Evolutionary conservation across 495 filamentous ascomycete genomes (phyloP), one percentile per base, ranked within the genome.

Genomic region (Aspergillus nanangensis): DNA sequence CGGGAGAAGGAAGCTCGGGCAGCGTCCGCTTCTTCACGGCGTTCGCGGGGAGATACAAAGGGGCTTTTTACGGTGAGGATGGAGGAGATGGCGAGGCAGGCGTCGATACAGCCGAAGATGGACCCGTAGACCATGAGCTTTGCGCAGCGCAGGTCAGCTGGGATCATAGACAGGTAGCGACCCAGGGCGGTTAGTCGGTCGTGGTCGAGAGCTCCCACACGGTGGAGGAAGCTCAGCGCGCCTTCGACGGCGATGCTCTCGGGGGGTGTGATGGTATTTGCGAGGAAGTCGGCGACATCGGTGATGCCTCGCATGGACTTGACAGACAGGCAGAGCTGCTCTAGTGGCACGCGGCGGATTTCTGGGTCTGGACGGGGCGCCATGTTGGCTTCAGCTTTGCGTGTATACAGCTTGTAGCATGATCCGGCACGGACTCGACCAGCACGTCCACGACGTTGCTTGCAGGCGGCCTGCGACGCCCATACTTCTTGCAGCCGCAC

Each of bases 71-170:
- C 80, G 31, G 89, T 95, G 5, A 97, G 74, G 36, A 96, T 93
- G 15, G 89, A 83, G 1, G 93, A 84, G 51, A 98, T 90, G n/a
- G 86, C 89, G 44, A 97, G 73, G 50, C 84, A 87, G 34, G 91
- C 77, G 53, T 95, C 88, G 13, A 97, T 81, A 53, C 90, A 95
- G 15, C 86, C 85, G 57, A 98, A 97, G 34, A 90, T 92, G 2
- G 89, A 86, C 13, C 93, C 94, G 53, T 94, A 95, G 13, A 98
- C 89, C 80, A 98, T 87, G 7, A 98, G 78, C 64, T 98, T 98
- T 15, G 86, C 86, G 61, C 88, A 95, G 9, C 94, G 82, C 20
- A 98, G 71, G 51, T 98, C 93, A 1, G 94, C 90, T 3, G 93
- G 93, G 32, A 98, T 95, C 83, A 94, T 86, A 29, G 90, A 82